Evolutionary conservation across 164 flowering plant genomes (phyloP).

Genomic region (Cinnamomum micranthum): DNA sequence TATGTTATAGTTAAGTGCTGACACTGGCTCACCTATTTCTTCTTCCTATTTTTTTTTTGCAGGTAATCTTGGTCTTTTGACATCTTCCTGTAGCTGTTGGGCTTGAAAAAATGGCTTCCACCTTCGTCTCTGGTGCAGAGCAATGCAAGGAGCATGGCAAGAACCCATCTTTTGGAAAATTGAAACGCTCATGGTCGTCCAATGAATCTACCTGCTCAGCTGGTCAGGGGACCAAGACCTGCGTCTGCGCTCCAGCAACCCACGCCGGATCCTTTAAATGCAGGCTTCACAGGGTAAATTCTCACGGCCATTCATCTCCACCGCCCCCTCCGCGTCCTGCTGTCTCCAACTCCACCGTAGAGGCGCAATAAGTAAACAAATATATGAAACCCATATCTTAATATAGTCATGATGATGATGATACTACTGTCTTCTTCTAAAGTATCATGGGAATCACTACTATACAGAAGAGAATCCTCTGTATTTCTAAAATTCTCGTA

Average conservation of each 20-base stretch:
- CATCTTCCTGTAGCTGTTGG: not conserved
- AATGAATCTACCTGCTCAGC: not conserved
- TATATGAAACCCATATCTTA: not conserved
- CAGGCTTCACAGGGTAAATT: conserved; percentile 29
- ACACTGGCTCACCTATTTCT: not conserved
- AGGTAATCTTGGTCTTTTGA: not conserved
- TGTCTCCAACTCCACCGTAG: conserved; percentile 17
- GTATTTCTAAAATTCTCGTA: not conserved
- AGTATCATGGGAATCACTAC: not conserved
- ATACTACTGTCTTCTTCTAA: no score
- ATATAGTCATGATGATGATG: no score
- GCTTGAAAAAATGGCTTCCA: conserved; percentile 13
- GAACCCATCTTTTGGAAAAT: not conserved
- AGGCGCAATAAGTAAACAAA: conserved; percentile 16
- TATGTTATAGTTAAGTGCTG: not conserved
- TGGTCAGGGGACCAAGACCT: conserved; percentile 8
- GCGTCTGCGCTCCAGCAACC: conserved; percentile 27
- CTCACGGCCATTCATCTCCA: conserved; percentile 12
- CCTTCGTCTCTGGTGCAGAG: not conserved
- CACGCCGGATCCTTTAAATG: conserved; percentile 27
- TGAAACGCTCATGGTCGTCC: conserved; percentile 13
- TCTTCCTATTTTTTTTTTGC: not conserved
- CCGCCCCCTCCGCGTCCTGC: conserved; percentile 19
- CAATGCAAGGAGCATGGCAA: conserved; percentile 9
- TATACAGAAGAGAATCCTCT: not conserved